These are phyloP conservation scores for Cubamyces lactineus DNA, from an alignment of 768 basidiomycete genomes.

Conservation along the genomic window DNA sequence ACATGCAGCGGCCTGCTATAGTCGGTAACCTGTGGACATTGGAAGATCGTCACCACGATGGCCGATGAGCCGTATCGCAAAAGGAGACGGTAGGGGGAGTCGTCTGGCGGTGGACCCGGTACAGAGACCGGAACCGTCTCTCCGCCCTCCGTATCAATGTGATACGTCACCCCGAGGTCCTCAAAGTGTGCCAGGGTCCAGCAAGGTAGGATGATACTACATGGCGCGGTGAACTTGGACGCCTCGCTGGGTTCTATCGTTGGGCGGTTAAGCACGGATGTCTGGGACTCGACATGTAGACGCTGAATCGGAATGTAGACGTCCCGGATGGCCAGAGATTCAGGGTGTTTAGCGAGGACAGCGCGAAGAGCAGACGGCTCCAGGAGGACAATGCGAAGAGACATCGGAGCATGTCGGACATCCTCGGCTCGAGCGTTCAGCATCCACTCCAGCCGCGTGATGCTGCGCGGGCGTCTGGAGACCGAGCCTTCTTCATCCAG, in stretches of 20 bases:
- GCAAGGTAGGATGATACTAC: background rate
- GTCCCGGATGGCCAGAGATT: background rate
- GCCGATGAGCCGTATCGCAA: too few relatives aligned
- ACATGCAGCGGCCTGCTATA: too few relatives aligned
- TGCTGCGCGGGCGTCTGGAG: too few relatives aligned
- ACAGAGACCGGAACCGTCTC: too few relatives aligned
- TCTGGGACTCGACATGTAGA: background rate
- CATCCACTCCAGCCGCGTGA: background rate
- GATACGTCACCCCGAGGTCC: too few relatives aligned
- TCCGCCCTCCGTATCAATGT: too few relatives aligned
- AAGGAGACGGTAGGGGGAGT: too few relatives aligned
- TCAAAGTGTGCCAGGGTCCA: background rate
- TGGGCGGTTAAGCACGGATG: background rate
- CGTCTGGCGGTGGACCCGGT: too few relatives aligned
- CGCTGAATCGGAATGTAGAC: background rate
- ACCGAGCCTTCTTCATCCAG: background rate
- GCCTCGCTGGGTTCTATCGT: too few relatives aligned
- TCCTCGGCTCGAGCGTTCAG: background rate
- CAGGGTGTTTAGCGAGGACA: background rate
- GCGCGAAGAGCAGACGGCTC: background rate
- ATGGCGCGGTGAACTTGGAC: background rate
- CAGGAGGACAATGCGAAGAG: background rate
- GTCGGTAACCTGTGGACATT: too few relatives aligned
- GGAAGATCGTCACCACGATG: too few relatives aligned
- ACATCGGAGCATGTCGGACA: background rate